These are phyloP conservation scores for Antrodiella citrinella DNA, from an alignment of 768 basidiomycete genomes.

Conservation along the genomic window DNA sequence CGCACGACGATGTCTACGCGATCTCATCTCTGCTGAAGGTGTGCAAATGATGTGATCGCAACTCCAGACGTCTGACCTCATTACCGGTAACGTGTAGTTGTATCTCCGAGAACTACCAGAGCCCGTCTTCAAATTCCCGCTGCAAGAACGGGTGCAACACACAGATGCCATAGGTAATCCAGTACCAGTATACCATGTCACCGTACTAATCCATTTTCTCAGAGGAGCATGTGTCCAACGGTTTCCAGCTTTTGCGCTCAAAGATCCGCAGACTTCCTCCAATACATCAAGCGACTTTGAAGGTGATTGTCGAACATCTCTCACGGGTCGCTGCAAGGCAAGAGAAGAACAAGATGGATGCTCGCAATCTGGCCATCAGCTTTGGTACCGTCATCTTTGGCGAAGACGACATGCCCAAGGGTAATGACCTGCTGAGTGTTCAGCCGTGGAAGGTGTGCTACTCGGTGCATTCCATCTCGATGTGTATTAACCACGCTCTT, in stretches of 20 bases:
- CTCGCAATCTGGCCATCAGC: constrained; percentile 86
- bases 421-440: constrained; percentile 68
- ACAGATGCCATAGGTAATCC: constrained; percentile 66
- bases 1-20: constrained; percentile 71
- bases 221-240: constrained; percentile 68
- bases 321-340: constrained; percentile 55
- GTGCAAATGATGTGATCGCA: too few species aligned
- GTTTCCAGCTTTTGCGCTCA: constrained; percentile 72
- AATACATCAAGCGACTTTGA: constrained; percentile 81
- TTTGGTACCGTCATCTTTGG: constrained; percentile 88
- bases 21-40: constrained; percentile 85
- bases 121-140: constrained; percentile 74
- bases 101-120: constrained; percentile 87
- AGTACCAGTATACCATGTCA: neutral
- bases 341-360: constrained; percentile 89
- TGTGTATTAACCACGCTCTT: neutral
- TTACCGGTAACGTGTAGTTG: constrained; percentile 44
- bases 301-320: constrained; percentile 76
- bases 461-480: neutral
- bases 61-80: too few species aligned
- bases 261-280: constrained; percentile 79
- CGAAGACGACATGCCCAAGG: constrained; percentile 82
- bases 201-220: constrained; percentile 1
- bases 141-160: constrained; percentile 77
- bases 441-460: constrained; percentile 59